Conservation (phyloP, 2,329 filamentous ascomycete genomes). For the Aspergillus sp. region DNA sequence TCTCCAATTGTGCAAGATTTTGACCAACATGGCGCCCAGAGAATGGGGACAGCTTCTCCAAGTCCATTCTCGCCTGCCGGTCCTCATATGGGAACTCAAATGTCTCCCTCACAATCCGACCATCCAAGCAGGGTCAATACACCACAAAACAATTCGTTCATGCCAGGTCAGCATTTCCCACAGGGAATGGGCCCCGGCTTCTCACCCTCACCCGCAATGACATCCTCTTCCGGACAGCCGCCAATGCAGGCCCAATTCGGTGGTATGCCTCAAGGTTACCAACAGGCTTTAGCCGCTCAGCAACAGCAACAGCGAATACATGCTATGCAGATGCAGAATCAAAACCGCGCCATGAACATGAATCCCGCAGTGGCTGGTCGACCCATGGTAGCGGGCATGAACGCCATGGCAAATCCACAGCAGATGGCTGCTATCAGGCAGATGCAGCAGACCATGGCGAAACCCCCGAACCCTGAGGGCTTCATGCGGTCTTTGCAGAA, state of each 20-base stretch:
- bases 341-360: slow-evolving; percentile 62
- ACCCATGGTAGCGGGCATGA: slow-evolving; percentile 35
- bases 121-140: slow-evolving; percentile 65
- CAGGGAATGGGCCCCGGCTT: slow-evolving; percentile 45
- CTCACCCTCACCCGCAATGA: slow-evolving; percentile 39
- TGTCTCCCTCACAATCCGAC: slow-evolving; percentile 75
- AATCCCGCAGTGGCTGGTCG: slow-evolving; percentile 38
- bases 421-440: slow-evolving; percentile 51
- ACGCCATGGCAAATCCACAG: slow-evolving; percentile 41
- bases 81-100: slow-evolving; percentile 69
- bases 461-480: slow-evolving; percentile 56
- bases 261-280: slow-evolving; percentile 52
- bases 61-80: slow-evolving; percentile 81
- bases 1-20: slow-evolving; percentile 87
- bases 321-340: slow-evolving; percentile 79
- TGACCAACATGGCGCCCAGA: slow-evolving; percentile 65
- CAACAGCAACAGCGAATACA: slow-evolving; percentile 63
- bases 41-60: slow-evolving; percentile 88
- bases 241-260: slow-evolving; percentile 51
- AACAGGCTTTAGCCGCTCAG: slow-evolving; percentile 67
- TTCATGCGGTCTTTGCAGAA: slow-evolving; percentile 73
- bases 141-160: slow-evolving; percentile 70
- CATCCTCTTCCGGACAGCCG: slow-evolving; percentile 39
- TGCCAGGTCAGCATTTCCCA: slow-evolving; percentile 50
- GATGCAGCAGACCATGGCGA: slow-evolving; percentile 44